Percentiles rank a stretch among this genome's conserved stretches.
Conservation (phyloP, 257 asterid species). For the Pogostemon cablin region DNA sequence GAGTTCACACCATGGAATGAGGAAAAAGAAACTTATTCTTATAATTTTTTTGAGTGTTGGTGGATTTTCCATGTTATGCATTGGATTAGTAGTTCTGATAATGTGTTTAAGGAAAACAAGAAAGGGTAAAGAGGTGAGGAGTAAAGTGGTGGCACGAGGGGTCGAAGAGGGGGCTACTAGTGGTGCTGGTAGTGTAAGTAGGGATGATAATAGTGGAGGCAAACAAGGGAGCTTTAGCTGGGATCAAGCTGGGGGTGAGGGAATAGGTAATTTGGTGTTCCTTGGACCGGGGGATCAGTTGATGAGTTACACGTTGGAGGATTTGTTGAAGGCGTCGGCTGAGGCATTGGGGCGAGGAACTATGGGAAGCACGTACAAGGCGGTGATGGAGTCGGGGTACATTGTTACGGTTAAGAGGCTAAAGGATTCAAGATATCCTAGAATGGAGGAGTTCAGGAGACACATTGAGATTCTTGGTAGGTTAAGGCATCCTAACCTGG, state of each 20-base stretch:
- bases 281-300: conserved; percentile 87
- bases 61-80: conserved; percentile 49
- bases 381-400: conserved; percentile 94
- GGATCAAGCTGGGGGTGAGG: conserved; percentile 74
- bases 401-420: conserved; percentile 94
- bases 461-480: conserved; percentile 83
- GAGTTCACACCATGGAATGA: conserved; percentile 12
- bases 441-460: conserved; percentile 80
- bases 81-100: conserved; percentile 28
- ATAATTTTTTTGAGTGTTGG: conserved; percentile 49
- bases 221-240: conserved; percentile 68
- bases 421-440: conserved; percentile 77
- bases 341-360: conserved; percentile 95
- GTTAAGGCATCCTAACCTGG: conserved; percentile 86
- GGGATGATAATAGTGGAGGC: conserved; percentile 46
- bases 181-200: conserved; percentile 34
- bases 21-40: conserved; percentile 45
- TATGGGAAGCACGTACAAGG: conserved; percentile 90
- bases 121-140: conserved; percentile 29
- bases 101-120: conserved; percentile 40
- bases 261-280: conserved; percentile 72
- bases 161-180: conserved; percentile 42
- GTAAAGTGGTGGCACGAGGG: conserved; percentile 43
- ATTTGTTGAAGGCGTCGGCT: conserved; percentile 92
- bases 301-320: conserved; percentile 84